Conservation (phyloP, 352 stramenopile genomes). For the Chloridella minuta region DNA sequence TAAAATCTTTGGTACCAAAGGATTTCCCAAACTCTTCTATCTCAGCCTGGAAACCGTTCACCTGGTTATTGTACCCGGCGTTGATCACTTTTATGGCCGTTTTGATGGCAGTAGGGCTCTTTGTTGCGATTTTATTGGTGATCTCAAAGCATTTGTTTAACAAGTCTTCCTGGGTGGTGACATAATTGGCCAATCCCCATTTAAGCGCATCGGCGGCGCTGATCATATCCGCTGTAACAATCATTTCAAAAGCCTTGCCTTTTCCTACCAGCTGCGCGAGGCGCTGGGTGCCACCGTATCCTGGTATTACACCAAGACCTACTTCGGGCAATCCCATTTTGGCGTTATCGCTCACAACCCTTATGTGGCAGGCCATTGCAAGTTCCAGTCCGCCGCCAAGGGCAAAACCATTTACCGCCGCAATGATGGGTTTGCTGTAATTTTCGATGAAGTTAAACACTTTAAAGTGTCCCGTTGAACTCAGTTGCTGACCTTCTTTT, state of each 20-base stretch:
- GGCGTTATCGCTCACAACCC: constrained; percentile 75
- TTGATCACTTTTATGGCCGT: not conserved
- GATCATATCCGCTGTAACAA: constrained; percentile 56
- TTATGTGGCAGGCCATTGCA: constrained; percentile 80
- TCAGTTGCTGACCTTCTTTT: not conserved
- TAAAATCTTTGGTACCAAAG: constrained; percentile 1
- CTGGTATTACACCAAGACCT: constrained; percentile 75
- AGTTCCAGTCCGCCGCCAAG: constrained; percentile 82
- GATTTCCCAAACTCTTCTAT: not conserved
- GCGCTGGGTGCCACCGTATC: constrained; percentile 81
- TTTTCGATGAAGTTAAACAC: constrained; percentile 1
- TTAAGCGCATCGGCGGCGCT: not conserved
- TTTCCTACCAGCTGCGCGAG: constrained; percentile 61
- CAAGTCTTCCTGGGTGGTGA: not conserved
- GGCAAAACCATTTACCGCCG: constrained; percentile 70
- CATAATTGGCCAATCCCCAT: not conserved
- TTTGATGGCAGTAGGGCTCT: not conserved
- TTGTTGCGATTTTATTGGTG: not conserved
- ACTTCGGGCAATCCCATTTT: constrained; percentile 77
- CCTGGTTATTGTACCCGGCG: not conserved
- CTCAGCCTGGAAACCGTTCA: not conserved
- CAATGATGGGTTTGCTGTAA: constrained; percentile 48
- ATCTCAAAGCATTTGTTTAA: constrained; percentile 3
- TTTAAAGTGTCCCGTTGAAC: not conserved
- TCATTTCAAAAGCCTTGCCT: constrained; percentile 68